Evolutionary conservation across 2,329 filamentous ascomycete species (phyloP), one percentile per base, ranked within the genome.

Genomic region (Botrytis aclada): DNA sequence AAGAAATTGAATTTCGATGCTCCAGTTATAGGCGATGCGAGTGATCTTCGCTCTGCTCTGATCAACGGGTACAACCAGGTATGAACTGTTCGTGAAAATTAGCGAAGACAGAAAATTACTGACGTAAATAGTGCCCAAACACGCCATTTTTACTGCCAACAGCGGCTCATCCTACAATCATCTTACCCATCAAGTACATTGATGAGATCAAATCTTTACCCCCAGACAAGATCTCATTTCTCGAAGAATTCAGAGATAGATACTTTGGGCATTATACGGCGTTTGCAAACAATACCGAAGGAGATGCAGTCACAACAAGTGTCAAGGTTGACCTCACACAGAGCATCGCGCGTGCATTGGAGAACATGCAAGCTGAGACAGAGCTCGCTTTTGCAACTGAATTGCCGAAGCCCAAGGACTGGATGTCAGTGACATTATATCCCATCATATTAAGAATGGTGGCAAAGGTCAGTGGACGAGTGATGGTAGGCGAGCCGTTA

Each of bases 381-480:
- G 39, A 47, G n/a, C 76, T 76, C 63, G 75, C 74, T 2, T 56
- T 77, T 37, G 70, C 77, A 9, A 73, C 74, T 16, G 75, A 77
- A 54, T 32, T 79, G 20, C 54, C 54, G 8, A 45, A 20, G 3
- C 76, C 77, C 6, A 25, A 62, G 32, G 56, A 70, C 39, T 84
- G 83, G 83, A 81, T 77, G 6, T 32, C 74, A 4, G 47, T 77
- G 22, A 54, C 47, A 41, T 39, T 78, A 3, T 81, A 82, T 51
- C 76, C 78, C 10, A 81, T 80, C 7, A 77, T 84, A 58, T 78
- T 81, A 73, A 75, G 79, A 1, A 80, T 84, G 45, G 80, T 85
- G 3, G 81, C 84, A 8, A 76, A 81, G 6, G 76, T 84, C 25
- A 82, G 81, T 56, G 85, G 77, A 10, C 65, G 78, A 29, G 74